A percentile compares a stretch with the other conserved stretches of the same genome.
phyloP scores from a whole-genome alignment of 1,284 basidiomycete genomes.

The Sporisorium graminicola region DNA sequence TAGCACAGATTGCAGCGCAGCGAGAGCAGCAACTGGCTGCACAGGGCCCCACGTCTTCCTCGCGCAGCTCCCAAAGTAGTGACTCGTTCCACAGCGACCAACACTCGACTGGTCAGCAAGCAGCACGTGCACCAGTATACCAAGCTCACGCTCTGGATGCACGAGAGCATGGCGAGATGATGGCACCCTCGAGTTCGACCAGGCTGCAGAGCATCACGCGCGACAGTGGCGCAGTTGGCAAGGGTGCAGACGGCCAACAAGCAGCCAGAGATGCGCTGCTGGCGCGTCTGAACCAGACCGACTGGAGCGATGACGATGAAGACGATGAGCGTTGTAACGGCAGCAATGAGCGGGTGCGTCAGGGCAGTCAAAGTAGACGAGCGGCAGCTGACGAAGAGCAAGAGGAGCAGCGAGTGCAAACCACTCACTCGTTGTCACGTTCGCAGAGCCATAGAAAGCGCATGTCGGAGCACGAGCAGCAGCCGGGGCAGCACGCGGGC shows the following conservation, averaged over 20 bases:
- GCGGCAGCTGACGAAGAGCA: constrained; percentile 1
- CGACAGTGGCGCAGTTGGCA: background rate
- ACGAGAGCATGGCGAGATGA: background rate
- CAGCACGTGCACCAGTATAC: background rate
- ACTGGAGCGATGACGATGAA: constrained; percentile 55
- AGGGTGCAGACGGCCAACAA: constrained; percentile 7
- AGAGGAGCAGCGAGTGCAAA: constrained; percentile 3
- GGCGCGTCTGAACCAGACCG: constrained; percentile 45
- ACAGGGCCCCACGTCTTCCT: background rate
- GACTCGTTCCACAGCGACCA: background rate
- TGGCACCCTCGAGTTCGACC: constrained; percentile 18
- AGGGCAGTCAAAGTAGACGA: constrained; percentile 10
- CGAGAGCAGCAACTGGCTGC: constrained; percentile 1
- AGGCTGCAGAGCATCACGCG: constrained; percentile 17
- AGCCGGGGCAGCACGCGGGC: constrained; percentile 26
- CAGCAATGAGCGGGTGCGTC: constrained; percentile 9
- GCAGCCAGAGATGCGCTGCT: constrained; percentile 36
- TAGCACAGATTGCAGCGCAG: constrained; percentile 32
- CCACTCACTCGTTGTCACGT: background rate
- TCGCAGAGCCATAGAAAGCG: constrained; percentile 31
- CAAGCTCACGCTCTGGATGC: background rate
- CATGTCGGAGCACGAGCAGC: constrained; percentile 20
- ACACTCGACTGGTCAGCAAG: background rate
- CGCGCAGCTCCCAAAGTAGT: background rate
- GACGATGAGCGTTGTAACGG: constrained; percentile 17